phyloP scores from a whole-genome alignment of 78 protist species.

The Dictyostelium citrinum region DNA sequence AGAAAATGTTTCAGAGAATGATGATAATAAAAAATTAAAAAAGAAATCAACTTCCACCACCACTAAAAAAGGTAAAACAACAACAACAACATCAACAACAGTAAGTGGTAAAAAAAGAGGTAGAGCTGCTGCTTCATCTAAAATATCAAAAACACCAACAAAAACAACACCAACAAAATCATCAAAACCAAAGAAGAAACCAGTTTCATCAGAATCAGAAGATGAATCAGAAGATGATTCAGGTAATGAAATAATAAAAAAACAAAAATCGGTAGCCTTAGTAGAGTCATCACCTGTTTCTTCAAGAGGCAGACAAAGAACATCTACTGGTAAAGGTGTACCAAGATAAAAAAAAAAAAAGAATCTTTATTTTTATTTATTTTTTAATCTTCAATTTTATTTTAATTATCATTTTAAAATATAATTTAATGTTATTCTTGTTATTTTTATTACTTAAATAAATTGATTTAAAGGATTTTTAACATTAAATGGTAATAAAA shows the following conservation, averaged over 20 bases:
- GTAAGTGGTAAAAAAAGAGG: background rate
- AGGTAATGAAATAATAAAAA: background rate
- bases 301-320: background rate
- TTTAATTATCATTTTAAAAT: too few relatives aligned
- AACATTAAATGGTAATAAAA: constrained; percentile 11
- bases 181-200: background rate
- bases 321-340: background rate
- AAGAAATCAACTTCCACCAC: background rate
- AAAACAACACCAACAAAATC: background rate
- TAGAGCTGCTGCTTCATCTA: background rate
- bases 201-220: background rate
- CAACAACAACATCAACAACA: background rate
- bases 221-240: background rate
- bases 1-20: background rate
- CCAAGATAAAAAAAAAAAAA: background rate
- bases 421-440: too few relatives aligned
- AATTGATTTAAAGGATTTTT: constrained; percentile 7
- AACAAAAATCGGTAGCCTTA: background rate
- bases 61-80: background rate
- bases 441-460: background rate
- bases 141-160: background rate
- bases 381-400: too few relatives aligned
- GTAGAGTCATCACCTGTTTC: background rate
- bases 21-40: background rate
- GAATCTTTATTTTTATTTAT: too few relatives aligned